Conservation (phyloP, 345 rosid species). For the Adansonia digitata region DNA sequence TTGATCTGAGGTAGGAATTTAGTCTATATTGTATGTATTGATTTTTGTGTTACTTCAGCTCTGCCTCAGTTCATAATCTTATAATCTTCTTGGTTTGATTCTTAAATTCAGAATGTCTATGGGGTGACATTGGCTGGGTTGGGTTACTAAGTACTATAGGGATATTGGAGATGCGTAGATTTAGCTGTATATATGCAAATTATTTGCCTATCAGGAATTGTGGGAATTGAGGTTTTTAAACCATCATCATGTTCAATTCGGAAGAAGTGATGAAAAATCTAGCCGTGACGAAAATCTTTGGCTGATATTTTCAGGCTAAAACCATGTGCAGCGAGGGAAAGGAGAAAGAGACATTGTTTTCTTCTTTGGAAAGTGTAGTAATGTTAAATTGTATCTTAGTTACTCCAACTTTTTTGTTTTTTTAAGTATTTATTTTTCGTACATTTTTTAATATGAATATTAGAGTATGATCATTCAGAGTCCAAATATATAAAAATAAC, state of each 20-base stretch:
- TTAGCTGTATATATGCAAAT: too few relatives aligned
- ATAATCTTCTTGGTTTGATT: not conserved
- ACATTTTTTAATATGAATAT: too few relatives aligned
- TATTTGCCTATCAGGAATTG: too few relatives aligned
- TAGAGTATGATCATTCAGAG: too few relatives aligned
- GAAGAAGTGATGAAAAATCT: too few relatives aligned
- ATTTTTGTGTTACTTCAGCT: not conserved
- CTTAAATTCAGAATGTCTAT: not conserved
- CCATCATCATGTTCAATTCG: too few relatives aligned
- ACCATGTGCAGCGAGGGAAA: not conserved
- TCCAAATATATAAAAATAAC: too few relatives aligned
- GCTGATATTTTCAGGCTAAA: not conserved
- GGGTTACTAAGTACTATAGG: not conserved
- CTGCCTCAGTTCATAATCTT: not conserved
- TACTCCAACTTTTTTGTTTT: too few relatives aligned
- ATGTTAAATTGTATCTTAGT: not conserved
- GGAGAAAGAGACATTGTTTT: not conserved
- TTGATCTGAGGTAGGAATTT: slow-evolving; percentile 59
- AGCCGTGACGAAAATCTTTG: too few relatives aligned
- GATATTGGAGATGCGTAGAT: not conserved
- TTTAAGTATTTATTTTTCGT: too few relatives aligned
- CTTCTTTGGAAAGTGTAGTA: not conserved
- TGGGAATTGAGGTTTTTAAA: too few relatives aligned
- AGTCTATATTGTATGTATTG: not conserved
- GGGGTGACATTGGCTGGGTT: not conserved